These are phyloP conservation scores for Suillus bovinus DNA, from an alignment of 768 basidiomycete species.

Conservation along the genomic window DNA sequence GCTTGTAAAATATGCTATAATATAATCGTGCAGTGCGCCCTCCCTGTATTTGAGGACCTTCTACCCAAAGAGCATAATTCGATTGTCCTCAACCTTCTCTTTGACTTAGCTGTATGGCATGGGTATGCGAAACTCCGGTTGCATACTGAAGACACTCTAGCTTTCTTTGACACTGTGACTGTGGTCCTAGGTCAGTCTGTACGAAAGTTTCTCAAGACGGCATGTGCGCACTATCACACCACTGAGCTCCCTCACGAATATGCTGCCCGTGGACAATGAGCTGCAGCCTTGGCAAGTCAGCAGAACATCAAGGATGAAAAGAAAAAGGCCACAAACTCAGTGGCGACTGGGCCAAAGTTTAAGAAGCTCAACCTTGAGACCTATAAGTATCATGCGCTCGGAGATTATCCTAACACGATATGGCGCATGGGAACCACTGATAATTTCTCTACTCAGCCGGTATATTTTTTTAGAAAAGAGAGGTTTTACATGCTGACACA, in stretches of 20 bases:
- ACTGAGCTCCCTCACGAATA: constrained; percentile 31
- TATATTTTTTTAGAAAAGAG: constrained; percentile 13
- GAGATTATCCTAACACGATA: constrained; percentile 15
- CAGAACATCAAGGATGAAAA: background rate
- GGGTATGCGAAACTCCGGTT: constrained; percentile 9
- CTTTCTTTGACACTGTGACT: constrained; percentile 23
- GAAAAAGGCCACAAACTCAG: background rate
- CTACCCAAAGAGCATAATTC: constrained; percentile 17
- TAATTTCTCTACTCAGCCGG: constrained; percentile 32
- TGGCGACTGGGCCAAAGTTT: background rate
- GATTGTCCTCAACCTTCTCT: constrained; percentile 14
- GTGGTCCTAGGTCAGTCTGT: constrained; percentile 22
- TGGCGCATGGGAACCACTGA: constrained; percentile 34
- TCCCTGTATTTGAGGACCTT: constrained; percentile 40
- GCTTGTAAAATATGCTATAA: background rate
- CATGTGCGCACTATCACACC: constrained; percentile 29
- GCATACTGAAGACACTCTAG: constrained; percentile 2
- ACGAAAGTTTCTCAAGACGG: constrained; percentile 23
- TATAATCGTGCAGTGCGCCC: constrained; percentile 21
- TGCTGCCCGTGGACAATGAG: constrained; percentile 23
- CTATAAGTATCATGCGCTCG: constrained; percentile 16
- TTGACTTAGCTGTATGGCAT: constrained; percentile 12
- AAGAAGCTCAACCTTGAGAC: constrained; percentile 13
- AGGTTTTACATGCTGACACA: background rate
- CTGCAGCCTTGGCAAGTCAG: constrained; percentile 1